Base-by-base conservation (phyloP, 1,284 basidiomycete genomes). In the Veloboletus limbatus region DNA sequence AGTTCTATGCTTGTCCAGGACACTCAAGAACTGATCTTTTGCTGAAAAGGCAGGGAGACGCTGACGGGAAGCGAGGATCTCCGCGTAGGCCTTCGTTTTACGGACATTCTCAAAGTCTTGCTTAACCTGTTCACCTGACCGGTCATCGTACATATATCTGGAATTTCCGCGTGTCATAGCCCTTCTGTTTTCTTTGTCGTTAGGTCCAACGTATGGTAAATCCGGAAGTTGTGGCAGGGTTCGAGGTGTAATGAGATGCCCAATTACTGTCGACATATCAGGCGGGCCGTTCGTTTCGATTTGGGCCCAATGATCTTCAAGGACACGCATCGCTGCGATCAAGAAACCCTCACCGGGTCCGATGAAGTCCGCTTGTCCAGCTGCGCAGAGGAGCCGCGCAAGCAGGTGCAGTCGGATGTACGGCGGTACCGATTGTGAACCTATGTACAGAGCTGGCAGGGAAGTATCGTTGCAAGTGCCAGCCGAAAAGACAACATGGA, bases 391-490 rank as follows among this genome's bases (percentile, higher is more conserved):
- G 13, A 91, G 70, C 31, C 74, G 72, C 3, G 81, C 77, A n/a
- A 92, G 76, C 14, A 97, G 75, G 56, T 96, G 83, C 0, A 97
- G 78, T 26, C 91, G 83, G 51, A 97, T 74, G 65, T 97, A 97
- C 0, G 92, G 78, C 0, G 94, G 81, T 6, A 89, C 71, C 0
- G 78, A 78, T 0, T 69, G 62, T 2, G 92, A 93, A 0, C 85
- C 78, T 47, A 97, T 68, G 62, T 85, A 95, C 65, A 94, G 81
- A 0, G 92, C 92, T 6, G 81, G 73, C 28, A 78, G 72, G 13
- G 83, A 78, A 59, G 83, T 84, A 5, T 70, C 61, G 44, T 75
- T 73, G n/a, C 72, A 61, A 2, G 67, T 52, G 25, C 44, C 47
- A 31, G 54, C 24, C 40, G 83, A 78, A 27, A 82, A 71, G 26